phyloP scores from a whole-genome alignment of 306 rosid genomes.

The Echinosophora koreensis region DNA sequence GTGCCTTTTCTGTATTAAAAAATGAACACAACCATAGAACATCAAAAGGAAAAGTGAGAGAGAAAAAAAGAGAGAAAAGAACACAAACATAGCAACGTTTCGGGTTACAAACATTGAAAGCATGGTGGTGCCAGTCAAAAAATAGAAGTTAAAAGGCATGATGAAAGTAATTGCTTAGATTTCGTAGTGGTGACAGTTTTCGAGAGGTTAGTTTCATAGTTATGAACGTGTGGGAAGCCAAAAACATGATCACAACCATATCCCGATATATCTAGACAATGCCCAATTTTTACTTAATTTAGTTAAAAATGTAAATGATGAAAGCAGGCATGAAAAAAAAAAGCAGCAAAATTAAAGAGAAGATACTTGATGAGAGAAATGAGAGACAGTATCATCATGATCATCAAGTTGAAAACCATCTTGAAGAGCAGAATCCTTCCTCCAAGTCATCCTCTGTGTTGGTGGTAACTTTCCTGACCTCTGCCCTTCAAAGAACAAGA shows the following conservation, averaged over 20 bases:
- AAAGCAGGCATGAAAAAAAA: not conserved
- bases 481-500: constrained; percentile 68
- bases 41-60: too few relatives aligned
- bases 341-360: not conserved
- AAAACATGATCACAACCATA: not conserved
- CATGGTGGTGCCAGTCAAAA: too few relatives aligned
- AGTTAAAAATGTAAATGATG: not conserved
- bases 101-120: too few relatives aligned
- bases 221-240: not conserved
- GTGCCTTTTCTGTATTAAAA: constrained; percentile 7
- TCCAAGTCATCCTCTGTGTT: constrained; percentile 62
- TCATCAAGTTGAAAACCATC: constrained; percentile 53
- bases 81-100: too few relatives aligned
- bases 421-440: constrained; percentile 58
- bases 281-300: not conserved
- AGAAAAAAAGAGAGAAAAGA: too few relatives aligned
- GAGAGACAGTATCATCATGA: not conserved
- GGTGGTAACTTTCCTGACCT: constrained; percentile 66
- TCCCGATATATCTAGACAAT: too few relatives aligned
- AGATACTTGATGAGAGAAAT: constrained; percentile 21
- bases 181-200: too few relatives aligned
- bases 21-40: not conserved
- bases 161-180: too few relatives aligned
- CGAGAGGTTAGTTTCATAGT: not conserved
- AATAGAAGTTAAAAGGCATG: too few relatives aligned